A percentile compares a stretch with the other conserved stretches of the same genome.
Conservation (phyloP, 192 early-diverging fungal species). For the Podila epicladia region DNA sequence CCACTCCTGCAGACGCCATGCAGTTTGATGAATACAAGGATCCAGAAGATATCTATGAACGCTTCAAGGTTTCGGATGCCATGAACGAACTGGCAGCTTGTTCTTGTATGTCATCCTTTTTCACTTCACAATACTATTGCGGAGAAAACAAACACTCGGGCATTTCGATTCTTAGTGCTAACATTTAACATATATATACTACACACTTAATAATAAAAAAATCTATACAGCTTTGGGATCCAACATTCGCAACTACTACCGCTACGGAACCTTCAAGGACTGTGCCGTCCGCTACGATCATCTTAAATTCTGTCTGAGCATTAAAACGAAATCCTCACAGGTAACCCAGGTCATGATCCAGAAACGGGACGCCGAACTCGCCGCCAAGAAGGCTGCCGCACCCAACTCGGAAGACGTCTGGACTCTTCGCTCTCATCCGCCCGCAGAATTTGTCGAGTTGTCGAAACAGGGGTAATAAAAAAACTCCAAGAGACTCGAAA, state of each 20-base stretch:
- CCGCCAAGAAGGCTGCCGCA: conserved; percentile 21
- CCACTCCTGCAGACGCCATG: neutral
- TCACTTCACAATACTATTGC: neutral
- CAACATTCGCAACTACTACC: conserved; percentile 59
- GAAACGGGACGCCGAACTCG: conserved; percentile 33
- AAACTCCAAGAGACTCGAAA: neutral
- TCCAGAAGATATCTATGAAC: conserved; percentile 24
- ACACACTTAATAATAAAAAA: neutral
- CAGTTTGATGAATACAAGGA: conserved; percentile 42
- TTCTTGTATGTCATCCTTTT: conserved; percentile 27
- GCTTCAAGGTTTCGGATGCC: conserved; percentile 37
- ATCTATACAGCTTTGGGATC: conserved; percentile 49
- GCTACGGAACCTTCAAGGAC: conserved; percentile 55
- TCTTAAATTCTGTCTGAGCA: conserved; percentile 57
- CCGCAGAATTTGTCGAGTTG: neutral
- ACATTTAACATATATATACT: too few relatives aligned
- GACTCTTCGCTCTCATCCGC: conserved; percentile 32
- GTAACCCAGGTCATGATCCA: conserved; percentile 55
- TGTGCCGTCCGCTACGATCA: conserved; percentile 53
- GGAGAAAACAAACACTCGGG: neutral
- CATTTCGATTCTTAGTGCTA: too few relatives aligned
- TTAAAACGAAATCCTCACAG: conserved; percentile 55
- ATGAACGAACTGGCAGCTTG: conserved; percentile 37
- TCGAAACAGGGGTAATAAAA: neutral
- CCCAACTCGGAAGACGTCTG: conserved; percentile 61